A percentile compares a stretch with the other conserved stretches of the same genome.
Evolutionary conservation across 2,329 filamentous ascomycete species (phyloP).

Genomic region (Fusarium falciforme): DNA sequence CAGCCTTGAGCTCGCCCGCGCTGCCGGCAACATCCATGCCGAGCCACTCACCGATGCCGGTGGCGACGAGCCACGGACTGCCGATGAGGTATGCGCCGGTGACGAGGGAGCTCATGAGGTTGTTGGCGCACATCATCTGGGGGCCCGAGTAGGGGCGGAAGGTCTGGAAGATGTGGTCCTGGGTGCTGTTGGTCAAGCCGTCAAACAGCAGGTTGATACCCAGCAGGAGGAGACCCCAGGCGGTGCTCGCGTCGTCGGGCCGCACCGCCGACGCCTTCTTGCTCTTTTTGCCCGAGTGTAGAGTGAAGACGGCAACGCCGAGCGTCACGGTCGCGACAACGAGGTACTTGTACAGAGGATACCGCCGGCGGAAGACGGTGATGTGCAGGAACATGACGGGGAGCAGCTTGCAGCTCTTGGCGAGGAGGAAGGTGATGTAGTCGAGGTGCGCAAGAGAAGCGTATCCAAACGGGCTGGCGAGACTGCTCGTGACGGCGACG

Average conservation of each 20-base stretch:
- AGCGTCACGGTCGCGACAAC: slow-evolving; percentile 92
- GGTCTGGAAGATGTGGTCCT: slow-evolving; percentile 89
- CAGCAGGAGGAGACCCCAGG: slow-evolving; percentile 86
- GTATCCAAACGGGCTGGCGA: slow-evolving; percentile 96
- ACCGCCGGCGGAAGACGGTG: slow-evolving; percentile 87
- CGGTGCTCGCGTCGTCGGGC: slow-evolving; percentile 67
- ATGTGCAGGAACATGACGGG: slow-evolving; percentile 98
- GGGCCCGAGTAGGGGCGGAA: slow-evolving; percentile 88
- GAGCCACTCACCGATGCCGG: slow-evolving; percentile 71
- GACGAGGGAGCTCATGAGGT: slow-evolving; percentile 83
- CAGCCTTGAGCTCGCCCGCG: slow-evolving; percentile 82
- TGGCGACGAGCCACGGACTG: slow-evolving; percentile 82
- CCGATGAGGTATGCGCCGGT: slow-evolving; percentile 81
- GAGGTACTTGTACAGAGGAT: slow-evolving; percentile 95
- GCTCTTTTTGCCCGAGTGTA: slow-evolving; percentile 76
- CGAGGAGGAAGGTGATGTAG: slow-evolving; percentile 97
- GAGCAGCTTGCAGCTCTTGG: slow-evolving; percentile 98
- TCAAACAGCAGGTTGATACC: slow-evolving; percentile 94
- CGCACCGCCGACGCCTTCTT: slow-evolving; percentile 55
- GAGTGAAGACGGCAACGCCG: slow-evolving; percentile 93
- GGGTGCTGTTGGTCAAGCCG: slow-evolving; percentile 94
- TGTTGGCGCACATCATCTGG: slow-evolving; percentile 99
- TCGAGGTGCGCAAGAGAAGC: slow-evolving; percentile 93
- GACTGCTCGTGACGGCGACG: slow-evolving; percentile 86
- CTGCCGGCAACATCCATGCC: slow-evolving; percentile 73